phyloP scores from a whole-genome alignment of 805 yeast genomes.

The Wickerhamomyces rabaulensis region DNA sequence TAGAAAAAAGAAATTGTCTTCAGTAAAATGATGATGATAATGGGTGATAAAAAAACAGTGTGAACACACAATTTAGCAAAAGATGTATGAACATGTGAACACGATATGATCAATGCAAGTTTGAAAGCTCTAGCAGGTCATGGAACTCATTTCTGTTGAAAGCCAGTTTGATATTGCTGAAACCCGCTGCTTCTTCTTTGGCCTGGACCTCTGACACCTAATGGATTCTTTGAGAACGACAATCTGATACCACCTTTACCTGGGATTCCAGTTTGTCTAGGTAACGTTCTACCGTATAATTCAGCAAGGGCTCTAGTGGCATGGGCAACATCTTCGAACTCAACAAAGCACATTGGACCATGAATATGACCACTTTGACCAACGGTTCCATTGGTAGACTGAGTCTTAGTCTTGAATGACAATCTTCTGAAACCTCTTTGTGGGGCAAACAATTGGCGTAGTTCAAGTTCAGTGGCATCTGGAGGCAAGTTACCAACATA shows the following conservation, averaged over 20 bases:
- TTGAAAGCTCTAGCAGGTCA: neutral
- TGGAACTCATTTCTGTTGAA: constrained; percentile 3
- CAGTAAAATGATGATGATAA: neutral
- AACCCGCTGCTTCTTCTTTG: constrained; percentile 35
- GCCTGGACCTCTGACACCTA: constrained; percentile 84
- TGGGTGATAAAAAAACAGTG: neutral
- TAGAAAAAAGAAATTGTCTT: neutral
- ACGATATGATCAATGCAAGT: neutral
- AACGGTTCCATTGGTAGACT: constrained; percentile 30
- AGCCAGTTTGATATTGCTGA: constrained; percentile 6
- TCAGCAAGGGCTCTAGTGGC: constrained; percentile 95
- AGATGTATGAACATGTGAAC: neutral
- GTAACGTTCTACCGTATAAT: constrained; percentile 86
- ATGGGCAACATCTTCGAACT: constrained; percentile 90
- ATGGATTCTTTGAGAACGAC: constrained; percentile 92
- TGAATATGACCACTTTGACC: constrained; percentile 41
- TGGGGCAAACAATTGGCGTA: constrained; percentile 78
- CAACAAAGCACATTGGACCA: constrained; percentile 99
- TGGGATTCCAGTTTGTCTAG: constrained; percentile 63
- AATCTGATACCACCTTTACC: constrained; percentile 93
- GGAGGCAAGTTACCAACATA: constrained; percentile 97
- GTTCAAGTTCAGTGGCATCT: constrained; percentile 91
- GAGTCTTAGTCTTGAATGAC: constrained; percentile 77
- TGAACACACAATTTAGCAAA: neutral
- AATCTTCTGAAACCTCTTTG: constrained; percentile 91